These are phyloP conservation scores for Sarcodon aspratus DNA, from an alignment of 768 basidiomycete species.

Conservation along the genomic window DNA sequence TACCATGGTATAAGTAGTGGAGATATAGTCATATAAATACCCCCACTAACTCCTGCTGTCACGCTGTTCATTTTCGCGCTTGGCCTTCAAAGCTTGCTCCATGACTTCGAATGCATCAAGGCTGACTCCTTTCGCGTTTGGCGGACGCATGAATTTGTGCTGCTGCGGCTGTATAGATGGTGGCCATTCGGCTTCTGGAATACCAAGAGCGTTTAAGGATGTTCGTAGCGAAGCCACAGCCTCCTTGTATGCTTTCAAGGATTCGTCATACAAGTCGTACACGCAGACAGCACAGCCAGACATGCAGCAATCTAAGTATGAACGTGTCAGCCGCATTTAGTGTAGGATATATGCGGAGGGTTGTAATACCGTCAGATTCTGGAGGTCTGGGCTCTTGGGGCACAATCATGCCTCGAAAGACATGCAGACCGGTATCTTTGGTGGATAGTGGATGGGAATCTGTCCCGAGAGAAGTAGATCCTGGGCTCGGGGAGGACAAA, in stretches of 20 bases:
- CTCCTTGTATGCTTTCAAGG: conserved; percentile 48
- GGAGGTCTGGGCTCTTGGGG: conserved; percentile 55
- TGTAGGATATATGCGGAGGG: neutral
- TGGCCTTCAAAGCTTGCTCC: neutral
- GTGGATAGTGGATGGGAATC: too few species aligned
- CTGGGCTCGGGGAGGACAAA: too few species aligned
- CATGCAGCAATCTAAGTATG: conserved; percentile 77
- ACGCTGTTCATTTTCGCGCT: neutral
- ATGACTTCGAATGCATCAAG: neutral
- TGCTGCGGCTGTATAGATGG: conserved; percentile 22
- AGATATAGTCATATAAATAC: neutral
- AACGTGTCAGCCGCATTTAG: neutral
- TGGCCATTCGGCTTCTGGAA: conserved; percentile 64
- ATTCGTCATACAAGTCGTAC: conserved; percentile 78
- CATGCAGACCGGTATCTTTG: conserved; percentile 1
- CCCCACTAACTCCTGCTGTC: neutral
- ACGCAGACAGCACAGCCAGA: conserved; percentile 90
- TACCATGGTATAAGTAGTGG: too few species aligned
- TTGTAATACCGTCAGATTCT: conserved; percentile 44
- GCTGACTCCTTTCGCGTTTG: neutral
- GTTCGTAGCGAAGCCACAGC: conserved; percentile 37
- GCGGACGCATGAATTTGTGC: neutral
- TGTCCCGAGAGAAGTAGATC: too few species aligned
- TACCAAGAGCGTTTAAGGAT: conserved; percentile 31
- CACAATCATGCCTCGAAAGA: conserved; percentile 44